Percentiles rank a stretch among this genome's conserved stretches.
Evolutionary conservation across 2,329 filamentous ascomycete species (phyloP).

Genomic region (Lecanicillium sp.): DNA sequence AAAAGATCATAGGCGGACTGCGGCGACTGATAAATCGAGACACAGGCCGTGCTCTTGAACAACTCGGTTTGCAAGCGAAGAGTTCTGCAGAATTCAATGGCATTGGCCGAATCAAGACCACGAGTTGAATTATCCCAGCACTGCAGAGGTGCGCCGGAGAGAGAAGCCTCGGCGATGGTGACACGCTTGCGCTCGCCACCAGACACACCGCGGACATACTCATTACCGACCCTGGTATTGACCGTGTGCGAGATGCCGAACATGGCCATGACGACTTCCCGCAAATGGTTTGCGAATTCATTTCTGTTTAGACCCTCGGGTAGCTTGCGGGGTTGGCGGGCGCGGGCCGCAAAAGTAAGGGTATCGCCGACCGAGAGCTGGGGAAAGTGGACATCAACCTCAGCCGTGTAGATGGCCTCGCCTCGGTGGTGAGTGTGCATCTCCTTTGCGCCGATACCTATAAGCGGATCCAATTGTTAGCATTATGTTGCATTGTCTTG

Average conservation of each 20-base stretch:
- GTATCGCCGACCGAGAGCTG: constrained; percentile 70
- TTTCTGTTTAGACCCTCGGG: constrained; percentile 47
- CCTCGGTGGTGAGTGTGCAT: constrained; percentile 72
- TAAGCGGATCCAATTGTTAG: constrained; percentile 9
- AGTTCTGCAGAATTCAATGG: constrained; percentile 68
- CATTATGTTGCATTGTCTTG: neutral
- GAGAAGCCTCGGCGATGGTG: constrained; percentile 54
- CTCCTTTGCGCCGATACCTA: constrained; percentile 56
- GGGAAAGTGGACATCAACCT: constrained; percentile 74
- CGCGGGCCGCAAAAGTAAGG: constrained; percentile 64
- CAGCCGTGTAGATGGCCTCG: constrained; percentile 77
- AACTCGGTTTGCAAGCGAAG: constrained; percentile 62
- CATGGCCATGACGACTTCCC: constrained; percentile 37
- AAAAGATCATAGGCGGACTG: constrained; percentile 59
- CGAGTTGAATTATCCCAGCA: constrained; percentile 69
- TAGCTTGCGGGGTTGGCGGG: constrained; percentile 54
- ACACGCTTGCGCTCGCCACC: constrained; percentile 68
- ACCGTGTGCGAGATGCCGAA: constrained; percentile 47
- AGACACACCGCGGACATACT: constrained; percentile 67
- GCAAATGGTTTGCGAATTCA: constrained; percentile 52
- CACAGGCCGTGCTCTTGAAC: constrained; percentile 57
- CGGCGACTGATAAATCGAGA: constrained; percentile 69
- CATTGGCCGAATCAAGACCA: constrained; percentile 69
- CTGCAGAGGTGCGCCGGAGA: constrained; percentile 55
- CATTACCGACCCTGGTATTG: constrained; percentile 68